Evolutionary conservation across 2,329 filamentous ascomycete species (phyloP).

Genomic region (Fusarium sp.): DNA sequence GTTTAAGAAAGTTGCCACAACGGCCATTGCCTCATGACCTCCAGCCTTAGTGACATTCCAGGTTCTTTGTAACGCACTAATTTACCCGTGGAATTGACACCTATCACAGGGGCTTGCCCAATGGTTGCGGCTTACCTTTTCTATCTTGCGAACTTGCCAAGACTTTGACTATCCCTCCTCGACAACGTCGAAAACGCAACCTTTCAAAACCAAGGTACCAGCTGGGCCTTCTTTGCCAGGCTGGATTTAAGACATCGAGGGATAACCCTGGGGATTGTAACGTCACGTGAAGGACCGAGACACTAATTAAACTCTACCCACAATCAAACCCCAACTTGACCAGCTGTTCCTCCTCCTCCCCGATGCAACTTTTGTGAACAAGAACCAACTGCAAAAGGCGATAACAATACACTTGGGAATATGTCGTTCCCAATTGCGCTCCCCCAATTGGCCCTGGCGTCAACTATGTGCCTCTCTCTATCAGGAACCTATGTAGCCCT

Average conservation of each 20-base stretch:
- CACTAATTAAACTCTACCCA: background rate
- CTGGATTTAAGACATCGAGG: background rate
- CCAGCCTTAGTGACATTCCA: background rate
- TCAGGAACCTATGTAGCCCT: constrained; percentile 48
- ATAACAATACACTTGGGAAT: background rate
- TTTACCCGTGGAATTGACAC: background rate
- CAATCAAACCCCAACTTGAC: background rate
- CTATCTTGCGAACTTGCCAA: background rate
- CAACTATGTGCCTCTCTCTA: constrained; percentile 44
- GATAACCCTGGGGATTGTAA: background rate
- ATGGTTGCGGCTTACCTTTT: background rate
- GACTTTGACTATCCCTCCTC: background rate
- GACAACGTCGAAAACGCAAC: background rate
- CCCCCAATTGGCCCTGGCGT: constrained; percentile 33
- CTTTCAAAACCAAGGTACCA: background rate
- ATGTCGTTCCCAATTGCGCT: constrained; percentile 22
- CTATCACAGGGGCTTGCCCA: background rate
- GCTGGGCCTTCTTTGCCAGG: background rate
- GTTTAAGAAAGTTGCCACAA: background rate
- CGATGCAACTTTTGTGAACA: background rate
- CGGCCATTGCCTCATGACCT: background rate
- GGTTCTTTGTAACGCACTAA: background rate
- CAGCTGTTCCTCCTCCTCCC: background rate
- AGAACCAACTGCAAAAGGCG: background rate
- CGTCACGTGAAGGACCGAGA: background rate